A percentile compares a stretch with the other conserved stretches of the same genome.
These are phyloP conservation scores for Nelumbo lutea DNA, from an alignment of 164 flowering plant genomes.

Conservation along the genomic window DNA sequence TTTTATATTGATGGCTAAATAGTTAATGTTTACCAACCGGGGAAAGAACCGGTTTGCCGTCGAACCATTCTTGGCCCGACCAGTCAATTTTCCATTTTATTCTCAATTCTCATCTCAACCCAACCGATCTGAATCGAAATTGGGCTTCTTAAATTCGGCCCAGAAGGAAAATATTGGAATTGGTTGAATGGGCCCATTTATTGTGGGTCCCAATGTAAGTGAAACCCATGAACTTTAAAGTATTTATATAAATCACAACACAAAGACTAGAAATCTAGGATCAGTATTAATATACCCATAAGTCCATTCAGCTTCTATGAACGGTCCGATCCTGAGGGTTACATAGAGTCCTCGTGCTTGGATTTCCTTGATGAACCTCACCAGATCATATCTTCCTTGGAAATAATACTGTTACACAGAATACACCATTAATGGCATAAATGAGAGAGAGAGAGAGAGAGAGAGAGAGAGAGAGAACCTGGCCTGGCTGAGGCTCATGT, in stretches of 20 bases:
- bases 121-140: too few species aligned
- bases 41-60: neutral
- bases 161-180: too few species aligned
- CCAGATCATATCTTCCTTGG: constrained; percentile 43
- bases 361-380: constrained; percentile 47
- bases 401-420: constrained; percentile 46
- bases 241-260: too few species aligned
- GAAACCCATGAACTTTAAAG: too few species aligned
- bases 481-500: constrained; percentile 72
- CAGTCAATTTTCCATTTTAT: too few species aligned
- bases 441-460: neutral
- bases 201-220: too few species aligned
- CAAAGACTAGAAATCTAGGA: neutral
- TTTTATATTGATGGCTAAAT: neutral
- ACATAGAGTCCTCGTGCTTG: constrained; percentile 56
- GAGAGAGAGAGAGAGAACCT: constrained; percentile 33
- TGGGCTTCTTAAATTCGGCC: too few species aligned
- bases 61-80: too few species aligned
- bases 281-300: constrained; percentile 35
- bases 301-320: constrained; percentile 61
- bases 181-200: too few species aligned
- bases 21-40: too few species aligned
- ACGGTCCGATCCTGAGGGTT: constrained; percentile 63
- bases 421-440: neutral
- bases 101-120: too few species aligned